phyloP scores from a whole-genome alignment of 805 yeast genomes.

The Spathaspora passalidarum region DNA sequence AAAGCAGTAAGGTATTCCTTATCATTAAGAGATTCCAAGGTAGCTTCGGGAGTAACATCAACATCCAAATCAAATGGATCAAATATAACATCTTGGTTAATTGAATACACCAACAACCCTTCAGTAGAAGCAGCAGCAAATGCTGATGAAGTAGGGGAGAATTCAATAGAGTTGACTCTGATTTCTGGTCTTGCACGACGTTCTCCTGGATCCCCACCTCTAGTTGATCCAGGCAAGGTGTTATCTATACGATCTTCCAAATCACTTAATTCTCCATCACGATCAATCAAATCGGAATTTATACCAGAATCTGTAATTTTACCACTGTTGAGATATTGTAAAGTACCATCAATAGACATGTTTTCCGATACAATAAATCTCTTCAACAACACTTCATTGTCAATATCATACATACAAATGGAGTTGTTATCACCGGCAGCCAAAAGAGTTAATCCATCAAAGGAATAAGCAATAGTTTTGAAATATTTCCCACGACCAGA shows the following conservation, averaged over 20 bases:
- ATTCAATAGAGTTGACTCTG: constrained; percentile 72
- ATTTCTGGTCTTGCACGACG: constrained; percentile 77
- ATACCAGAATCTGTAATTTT: constrained; percentile 83
- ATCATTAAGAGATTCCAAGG: constrained; percentile 56
- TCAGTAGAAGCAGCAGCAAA: constrained; percentile 96
- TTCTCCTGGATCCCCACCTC: constrained; percentile 66
- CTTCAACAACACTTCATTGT: constrained; percentile 80
- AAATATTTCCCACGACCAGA: constrained; percentile 83
- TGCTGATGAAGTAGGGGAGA: constrained; percentile 86
- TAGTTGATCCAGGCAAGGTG: constrained; percentile 80
- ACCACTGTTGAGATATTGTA: constrained; percentile 71
- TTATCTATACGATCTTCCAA: constrained; percentile 75
- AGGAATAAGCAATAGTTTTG: constrained; percentile 76
- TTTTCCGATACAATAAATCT: constrained; percentile 84
- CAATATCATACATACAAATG: constrained; percentile 86
- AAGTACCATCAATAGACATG: constrained; percentile 89
- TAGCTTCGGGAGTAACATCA: constrained; percentile 83
- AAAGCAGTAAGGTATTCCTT: constrained; percentile 71
- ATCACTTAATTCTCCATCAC: constrained; percentile 83
- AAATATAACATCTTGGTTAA: constrained; percentile 70
- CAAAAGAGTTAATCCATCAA: constrained; percentile 82
- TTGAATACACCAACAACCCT: constrained; percentile 78
- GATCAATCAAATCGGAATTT: constrained; percentile 74
- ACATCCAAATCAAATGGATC: constrained; percentile 95
- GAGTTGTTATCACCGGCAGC: constrained; percentile 95